Percentiles rank a stretch among this genome's conserved stretches.
phyloP scores from a whole-genome alignment of 2,329 filamentous ascomycete species.

The Elsinoe arachidis region DNA sequence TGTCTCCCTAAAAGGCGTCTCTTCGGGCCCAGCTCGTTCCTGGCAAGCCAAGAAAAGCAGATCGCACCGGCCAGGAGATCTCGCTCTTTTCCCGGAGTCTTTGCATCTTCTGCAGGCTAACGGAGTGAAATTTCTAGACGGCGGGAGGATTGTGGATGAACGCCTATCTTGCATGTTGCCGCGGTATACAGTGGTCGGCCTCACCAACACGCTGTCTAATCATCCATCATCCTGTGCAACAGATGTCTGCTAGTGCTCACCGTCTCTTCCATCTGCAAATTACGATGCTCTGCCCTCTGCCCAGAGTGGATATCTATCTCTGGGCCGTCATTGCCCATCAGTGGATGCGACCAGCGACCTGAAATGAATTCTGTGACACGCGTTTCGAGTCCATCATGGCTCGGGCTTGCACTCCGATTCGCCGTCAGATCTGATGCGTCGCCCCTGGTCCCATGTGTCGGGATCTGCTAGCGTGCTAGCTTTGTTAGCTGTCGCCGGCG shows the following conservation, averaged over 20 bases:
- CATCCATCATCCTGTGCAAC: no score
- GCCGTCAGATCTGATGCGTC: neutral
- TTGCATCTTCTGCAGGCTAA: neutral
- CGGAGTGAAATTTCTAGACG: neutral
- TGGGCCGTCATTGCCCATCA: neutral
- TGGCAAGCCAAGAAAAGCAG: neutral
- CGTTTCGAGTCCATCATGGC: conserved; percentile 4
- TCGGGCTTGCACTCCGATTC: conserved; percentile 5
- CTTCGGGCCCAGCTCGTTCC: neutral
- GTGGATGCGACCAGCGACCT: conserved; percentile 7
- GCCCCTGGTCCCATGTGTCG: neutral
- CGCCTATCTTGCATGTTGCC: neutral
- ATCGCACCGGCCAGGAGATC: neutral
- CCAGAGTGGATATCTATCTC: neutral
- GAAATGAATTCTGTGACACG: conserved; percentile 5
- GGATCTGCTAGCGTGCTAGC: neutral
- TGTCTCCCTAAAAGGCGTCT: neutral
- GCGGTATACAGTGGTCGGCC: neutral
- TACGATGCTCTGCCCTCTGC: neutral
- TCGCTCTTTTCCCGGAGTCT: neutral
- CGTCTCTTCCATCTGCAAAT: neutral
- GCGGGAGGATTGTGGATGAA: neutral
- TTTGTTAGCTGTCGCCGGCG: neutral
- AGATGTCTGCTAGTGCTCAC: neutral
- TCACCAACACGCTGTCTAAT: neutral